phyloP scores from a whole-genome alignment of 1,284 basidiomycete species.

The Coniferiporia sulphurascens region DNA sequence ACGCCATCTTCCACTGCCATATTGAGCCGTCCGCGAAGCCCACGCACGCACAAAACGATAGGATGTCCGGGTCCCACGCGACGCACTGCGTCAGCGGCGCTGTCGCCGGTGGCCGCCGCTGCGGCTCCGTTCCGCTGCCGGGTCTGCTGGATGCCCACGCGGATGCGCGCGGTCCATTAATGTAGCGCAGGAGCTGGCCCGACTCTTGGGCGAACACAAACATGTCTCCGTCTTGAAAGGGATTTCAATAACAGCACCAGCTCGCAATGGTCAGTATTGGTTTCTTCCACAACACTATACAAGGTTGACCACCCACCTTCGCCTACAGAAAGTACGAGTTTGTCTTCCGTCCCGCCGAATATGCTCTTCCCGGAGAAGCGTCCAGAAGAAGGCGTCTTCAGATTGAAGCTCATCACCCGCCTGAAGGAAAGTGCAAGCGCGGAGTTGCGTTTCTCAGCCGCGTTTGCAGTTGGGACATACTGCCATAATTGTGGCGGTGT shows the following conservation, averaged over 20 bases:
- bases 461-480: slow-evolving; percentile 1
- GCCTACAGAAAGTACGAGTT: slow-evolving; percentile 4
- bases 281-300: not conserved
- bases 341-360: slow-evolving; percentile 12
- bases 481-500: slow-evolving; percentile 15
- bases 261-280: no score
- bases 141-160: no score
- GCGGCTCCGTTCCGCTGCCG: no score
- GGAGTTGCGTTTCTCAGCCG: slow-evolving; percentile 1
- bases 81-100: slow-evolving; percentile 1
- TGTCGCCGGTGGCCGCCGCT: no score
- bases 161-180: not conserved
- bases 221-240: slow-evolving; percentile 8
- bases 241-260: not conserved
- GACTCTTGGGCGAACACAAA: slow-evolving; percentile 8
- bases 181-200: slow-evolving; percentile 8
- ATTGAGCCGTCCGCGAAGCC: slow-evolving; percentile 12
- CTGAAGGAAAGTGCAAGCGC: slow-evolving; percentile 5
- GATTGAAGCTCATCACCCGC: slow-evolving; percentile 9
- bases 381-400: slow-evolving; percentile 2
- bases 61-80: slow-evolving; percentile 15
- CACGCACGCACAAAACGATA: slow-evolving; percentile 12
- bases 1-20: slow-evolving; percentile 15
- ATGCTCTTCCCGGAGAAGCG: slow-evolving; percentile 10
- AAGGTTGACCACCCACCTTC: not conserved